Base-by-base conservation (phyloP, 2,329 filamentous ascomycete genomes). In the Monosporascus cannonballus region DNA sequence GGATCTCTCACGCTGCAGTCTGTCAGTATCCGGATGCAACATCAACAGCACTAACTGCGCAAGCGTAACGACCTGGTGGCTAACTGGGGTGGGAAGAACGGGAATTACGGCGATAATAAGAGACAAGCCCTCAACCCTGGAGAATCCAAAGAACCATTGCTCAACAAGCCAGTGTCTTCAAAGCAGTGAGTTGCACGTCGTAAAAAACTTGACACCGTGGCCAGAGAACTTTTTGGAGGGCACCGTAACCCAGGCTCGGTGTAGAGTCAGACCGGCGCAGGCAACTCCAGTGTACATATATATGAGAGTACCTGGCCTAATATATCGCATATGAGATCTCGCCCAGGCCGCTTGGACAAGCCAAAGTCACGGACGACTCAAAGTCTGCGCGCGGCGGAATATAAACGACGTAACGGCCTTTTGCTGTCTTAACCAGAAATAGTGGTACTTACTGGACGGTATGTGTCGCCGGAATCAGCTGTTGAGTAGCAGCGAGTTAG, bases 1-100 rank as follows among this genome's bases (percentile, higher is more conserved):
- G 73, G 84, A 86, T 76, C 86, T 88, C 84, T 95, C 90, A 73
- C 89, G 89, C 89, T 93, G 78, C 51, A 65, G 61, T 54, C 52
- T 54, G 63, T 72, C 58, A 72, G 71, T 60, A 61, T 59, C 45
- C 61, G 53, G 53, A 46, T 47, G 51, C 51, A 55, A 50, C 53
- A 60, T 58, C 41, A 55, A 56, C 49, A 24, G 49, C 27, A 30
- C 11, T 11, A 30, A 30, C 27, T 30, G 27, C 27, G 9, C 27
- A 11, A 2, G 27, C 27, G 25, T 11, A 30, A 30, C 27, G 27
- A 30, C 9, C 27, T 11, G 27, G 27, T 30, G 27, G 27, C 27
- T 11, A 30, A 3, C 4, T 30, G 27, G 7, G 27, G 27, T 30
- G 11, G 27, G 27, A 30, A 30, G 27, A 30, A 30, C 27, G 27